Evolutionary conservation across 164 flowering plant species (phyloP).

Genomic region (Stephania japonica): DNA sequence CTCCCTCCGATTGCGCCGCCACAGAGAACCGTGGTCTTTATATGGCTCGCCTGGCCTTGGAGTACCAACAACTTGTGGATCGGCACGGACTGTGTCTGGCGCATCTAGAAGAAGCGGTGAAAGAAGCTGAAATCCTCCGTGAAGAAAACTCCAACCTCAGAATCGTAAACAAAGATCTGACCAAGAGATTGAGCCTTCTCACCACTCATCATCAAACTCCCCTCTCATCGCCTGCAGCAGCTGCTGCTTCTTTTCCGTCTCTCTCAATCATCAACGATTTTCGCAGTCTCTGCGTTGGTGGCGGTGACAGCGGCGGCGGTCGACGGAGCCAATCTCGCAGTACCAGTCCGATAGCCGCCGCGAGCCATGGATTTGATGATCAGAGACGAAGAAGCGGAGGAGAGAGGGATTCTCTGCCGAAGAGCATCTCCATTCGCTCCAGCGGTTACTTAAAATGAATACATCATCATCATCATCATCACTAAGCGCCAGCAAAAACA

Average conservation of each 20-base stretch:
- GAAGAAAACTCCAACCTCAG: conserved; percentile 57
- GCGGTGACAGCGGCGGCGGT: conserved; percentile 8
- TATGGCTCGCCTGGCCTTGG: conserved; percentile 37
- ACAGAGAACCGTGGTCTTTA: conserved; percentile 24
- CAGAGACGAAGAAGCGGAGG: conserved; percentile 17
- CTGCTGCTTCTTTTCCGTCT: conserved; percentile 12
- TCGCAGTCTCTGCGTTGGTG: conserved; percentile 17
- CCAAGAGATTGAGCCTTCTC: conserved; percentile 35
- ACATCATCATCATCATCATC: conserved; percentile 8
- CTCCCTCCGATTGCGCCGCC: conserved; percentile 21
- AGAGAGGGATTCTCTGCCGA: conserved; percentile 55
- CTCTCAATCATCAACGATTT: conserved; percentile 28
- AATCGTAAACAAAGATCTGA: conserved; percentile 45
- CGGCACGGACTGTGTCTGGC: conserved; percentile 42
- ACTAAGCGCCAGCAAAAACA: too few relatives aligned
- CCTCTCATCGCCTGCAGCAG: too few relatives aligned
- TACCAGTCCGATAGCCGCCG: conserved; percentile 55
- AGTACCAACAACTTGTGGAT: conserved; percentile 53
- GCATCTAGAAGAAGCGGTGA: conserved; percentile 43
- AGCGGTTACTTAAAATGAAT: conserved; percentile 53
- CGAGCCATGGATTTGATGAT: conserved; percentile 20
- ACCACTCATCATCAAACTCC: conserved; percentile 27
- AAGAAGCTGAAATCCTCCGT: conserved; percentile 48
- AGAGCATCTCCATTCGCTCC: conserved; percentile 84
- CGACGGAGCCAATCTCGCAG: conserved; percentile 17